Evolutionary conservation across 257 asterid species (phyloP).

Genomic region (Leptodermis oblonga): DNA sequence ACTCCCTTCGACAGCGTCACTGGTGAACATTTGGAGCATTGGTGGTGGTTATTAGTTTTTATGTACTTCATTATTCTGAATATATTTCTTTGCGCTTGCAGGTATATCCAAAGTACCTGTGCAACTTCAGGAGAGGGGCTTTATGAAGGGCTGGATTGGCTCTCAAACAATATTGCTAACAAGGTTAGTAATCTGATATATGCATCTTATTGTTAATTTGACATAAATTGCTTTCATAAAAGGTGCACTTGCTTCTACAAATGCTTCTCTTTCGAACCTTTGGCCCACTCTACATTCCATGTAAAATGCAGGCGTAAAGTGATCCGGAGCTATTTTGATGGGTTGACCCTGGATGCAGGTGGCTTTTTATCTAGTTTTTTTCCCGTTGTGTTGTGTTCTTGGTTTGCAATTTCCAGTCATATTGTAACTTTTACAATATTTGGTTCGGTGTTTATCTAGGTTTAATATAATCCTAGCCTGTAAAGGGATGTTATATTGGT

Average conservation of each 20-base stretch:
- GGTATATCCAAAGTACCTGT: slow-evolving; percentile 95
- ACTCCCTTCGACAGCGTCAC: slow-evolving; percentile 91
- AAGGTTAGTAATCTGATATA: slow-evolving; percentile 53
- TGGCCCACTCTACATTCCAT: not conserved
- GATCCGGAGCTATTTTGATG: slow-evolving; percentile 29
- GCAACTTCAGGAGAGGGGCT: slow-evolving; percentile 95
- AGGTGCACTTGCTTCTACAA: not conserved
- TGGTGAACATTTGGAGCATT: slow-evolving; percentile 40
- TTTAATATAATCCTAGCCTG: slow-evolving; percentile 10
- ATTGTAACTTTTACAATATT: slow-evolving; percentile 16
- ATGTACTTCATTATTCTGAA: not conserved
- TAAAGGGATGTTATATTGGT: slow-evolving; percentile 13
- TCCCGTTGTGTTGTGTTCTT: not conserved
- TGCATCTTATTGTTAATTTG: not conserved
- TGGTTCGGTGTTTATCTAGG: slow-evolving; percentile 13
- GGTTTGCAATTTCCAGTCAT: slow-evolving; percentile 19
- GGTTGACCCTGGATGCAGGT: slow-evolving; percentile 50
- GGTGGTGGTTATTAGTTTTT: not conserved
- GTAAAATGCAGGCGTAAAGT: slow-evolving; percentile 46
- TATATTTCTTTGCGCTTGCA: slow-evolving; percentile 18
- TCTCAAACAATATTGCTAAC: slow-evolving; percentile 77
- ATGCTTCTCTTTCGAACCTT: not conserved
- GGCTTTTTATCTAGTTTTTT: slow-evolving; percentile 44
- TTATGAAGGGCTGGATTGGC: slow-evolving; percentile 91
- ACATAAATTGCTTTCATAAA: no score